phyloP scores from a whole-genome alignment of 2,329 filamentous ascomycete species.

The Colletotrichum sp. region DNA sequence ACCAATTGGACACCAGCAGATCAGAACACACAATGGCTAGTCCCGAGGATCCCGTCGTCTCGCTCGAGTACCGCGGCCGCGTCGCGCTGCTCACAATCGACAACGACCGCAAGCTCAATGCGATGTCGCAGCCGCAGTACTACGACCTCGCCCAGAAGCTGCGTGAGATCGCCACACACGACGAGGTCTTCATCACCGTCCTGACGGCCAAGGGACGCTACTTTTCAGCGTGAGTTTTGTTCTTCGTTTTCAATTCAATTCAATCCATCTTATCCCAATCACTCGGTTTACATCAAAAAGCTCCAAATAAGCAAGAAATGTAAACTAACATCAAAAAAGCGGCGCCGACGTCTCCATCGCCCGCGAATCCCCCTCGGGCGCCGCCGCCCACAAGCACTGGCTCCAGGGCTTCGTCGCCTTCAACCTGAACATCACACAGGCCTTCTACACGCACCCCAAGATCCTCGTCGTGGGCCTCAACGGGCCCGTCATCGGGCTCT shows the following conservation, averaged over 20 bases:
- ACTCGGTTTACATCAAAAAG: background rate
- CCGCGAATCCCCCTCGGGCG: conserved; percentile 44
- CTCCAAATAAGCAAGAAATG: background rate
- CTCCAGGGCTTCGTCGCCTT: conserved; percentile 77
- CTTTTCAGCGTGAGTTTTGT: conserved; percentile 80
- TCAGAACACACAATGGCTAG: conserved; percentile 1
- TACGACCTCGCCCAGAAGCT: conserved; percentile 77
- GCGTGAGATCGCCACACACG: conserved; percentile 76
- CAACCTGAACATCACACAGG: conserved; percentile 89
- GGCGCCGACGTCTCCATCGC: conserved; percentile 78
- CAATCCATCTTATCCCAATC: background rate
- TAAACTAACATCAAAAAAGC: conserved; percentile 45
- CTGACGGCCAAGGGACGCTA: conserved; percentile 81
- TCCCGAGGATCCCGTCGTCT: conserved; percentile 31
- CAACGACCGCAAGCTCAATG: conserved; percentile 86
- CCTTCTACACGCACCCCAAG: conserved; percentile 93
- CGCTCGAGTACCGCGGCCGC: conserved; percentile 45
- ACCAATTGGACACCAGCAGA: background rate
- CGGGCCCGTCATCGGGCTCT: conserved; percentile 87
- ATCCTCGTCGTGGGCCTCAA: conserved; percentile 92
- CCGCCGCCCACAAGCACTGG: conserved; percentile 55
- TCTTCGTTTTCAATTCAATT: background rate
- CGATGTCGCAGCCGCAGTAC: conserved; percentile 75
- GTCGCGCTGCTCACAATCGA: conserved; percentile 83
- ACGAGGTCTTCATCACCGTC: conserved; percentile 85